A percentile compares a stretch with the other conserved stretches of the same genome.
Evolutionary conservation across 164 flowering plant genomes (phyloP).

Genomic region (Litsea cubeba): DNA sequence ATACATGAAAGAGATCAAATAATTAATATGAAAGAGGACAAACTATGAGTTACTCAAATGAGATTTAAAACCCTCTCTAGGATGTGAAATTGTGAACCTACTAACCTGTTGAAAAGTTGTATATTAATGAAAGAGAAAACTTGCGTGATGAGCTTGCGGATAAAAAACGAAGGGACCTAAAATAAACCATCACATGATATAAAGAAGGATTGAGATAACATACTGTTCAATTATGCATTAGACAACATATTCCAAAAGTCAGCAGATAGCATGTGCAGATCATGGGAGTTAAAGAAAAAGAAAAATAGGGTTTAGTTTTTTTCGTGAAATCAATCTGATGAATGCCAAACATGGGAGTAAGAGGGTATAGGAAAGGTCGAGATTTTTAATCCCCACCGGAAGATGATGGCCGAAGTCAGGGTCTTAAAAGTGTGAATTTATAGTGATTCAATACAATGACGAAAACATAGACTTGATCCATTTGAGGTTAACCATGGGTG

Average conservation of each 20-base stretch:
- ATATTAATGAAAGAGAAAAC: slow-evolving; percentile 94
- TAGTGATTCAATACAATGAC: no score
- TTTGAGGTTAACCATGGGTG: no score
- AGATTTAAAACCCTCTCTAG: not conserved
- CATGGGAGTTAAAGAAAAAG: no score
- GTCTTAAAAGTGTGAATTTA: no score
- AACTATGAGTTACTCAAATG: not conserved
- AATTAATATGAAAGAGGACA: not conserved
- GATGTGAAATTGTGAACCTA: slow-evolving; percentile 25
- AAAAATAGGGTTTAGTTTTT: no score
- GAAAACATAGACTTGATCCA: no score
- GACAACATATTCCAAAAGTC: not conserved
- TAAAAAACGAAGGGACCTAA: slow-evolving; percentile 91
- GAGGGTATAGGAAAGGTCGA: no score
- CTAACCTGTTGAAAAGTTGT: slow-evolving; percentile 85
- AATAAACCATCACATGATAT: not conserved
- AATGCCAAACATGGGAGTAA: no score
- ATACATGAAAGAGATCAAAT: not conserved
- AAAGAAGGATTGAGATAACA: not conserved
- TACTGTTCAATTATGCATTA: not conserved
- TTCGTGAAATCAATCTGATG: no score
- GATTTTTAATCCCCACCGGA: no score
- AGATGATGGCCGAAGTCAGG: no score
- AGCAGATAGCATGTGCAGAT: not conserved
- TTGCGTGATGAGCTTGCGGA: slow-evolving; percentile 87